Percentiles rank a stretch among this genome's conserved stretches.
phyloP scores from a whole-genome alignment of 257 asterid species.

The Gynochthodes officinalis region DNA sequence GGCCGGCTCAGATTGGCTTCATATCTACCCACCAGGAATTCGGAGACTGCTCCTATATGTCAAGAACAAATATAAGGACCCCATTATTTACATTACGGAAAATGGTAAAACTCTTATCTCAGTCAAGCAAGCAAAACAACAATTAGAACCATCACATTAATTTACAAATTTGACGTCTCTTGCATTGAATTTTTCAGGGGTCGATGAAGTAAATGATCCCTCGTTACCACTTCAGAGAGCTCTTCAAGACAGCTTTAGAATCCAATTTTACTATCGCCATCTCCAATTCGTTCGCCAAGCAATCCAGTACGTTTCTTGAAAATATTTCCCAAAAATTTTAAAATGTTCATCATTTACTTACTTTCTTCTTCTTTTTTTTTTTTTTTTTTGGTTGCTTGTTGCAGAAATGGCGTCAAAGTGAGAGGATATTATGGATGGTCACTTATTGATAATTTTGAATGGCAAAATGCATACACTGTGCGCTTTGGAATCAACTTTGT shows the following conservation, averaged over 20 bases:
- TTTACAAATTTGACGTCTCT: no score
- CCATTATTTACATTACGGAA: constrained; percentile 30
- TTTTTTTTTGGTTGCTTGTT: background rate
- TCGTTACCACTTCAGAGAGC: constrained; percentile 24
- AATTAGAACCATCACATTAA: no score
- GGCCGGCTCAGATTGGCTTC: constrained; percentile 17
- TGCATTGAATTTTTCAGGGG: constrained; percentile 16
- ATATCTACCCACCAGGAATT: constrained; percentile 32
- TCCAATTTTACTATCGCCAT: constrained; percentile 20
- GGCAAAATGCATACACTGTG: constrained; percentile 23
- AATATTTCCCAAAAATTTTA: background rate
- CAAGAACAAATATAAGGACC: constrained; percentile 25
- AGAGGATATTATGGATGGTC: constrained; percentile 38
- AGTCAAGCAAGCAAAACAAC: background rate
- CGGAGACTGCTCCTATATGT: constrained; percentile 20
- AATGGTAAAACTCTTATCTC: constrained; percentile 28
- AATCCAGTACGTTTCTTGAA: constrained; percentile 16
- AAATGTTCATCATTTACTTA: no score
- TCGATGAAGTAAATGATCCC: constrained; percentile 29
- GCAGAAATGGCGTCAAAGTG: constrained; percentile 25
- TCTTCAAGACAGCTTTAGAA: constrained; percentile 23
- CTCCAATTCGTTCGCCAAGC: constrained; percentile 14
- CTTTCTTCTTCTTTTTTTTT: background rate
- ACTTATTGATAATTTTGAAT: constrained; percentile 30
- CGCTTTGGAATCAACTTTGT: constrained; percentile 28